These are phyloP conservation scores for Jaminaea rosea DNA, from an alignment of 1,284 basidiomycete species.

Conservation along the genomic window DNA sequence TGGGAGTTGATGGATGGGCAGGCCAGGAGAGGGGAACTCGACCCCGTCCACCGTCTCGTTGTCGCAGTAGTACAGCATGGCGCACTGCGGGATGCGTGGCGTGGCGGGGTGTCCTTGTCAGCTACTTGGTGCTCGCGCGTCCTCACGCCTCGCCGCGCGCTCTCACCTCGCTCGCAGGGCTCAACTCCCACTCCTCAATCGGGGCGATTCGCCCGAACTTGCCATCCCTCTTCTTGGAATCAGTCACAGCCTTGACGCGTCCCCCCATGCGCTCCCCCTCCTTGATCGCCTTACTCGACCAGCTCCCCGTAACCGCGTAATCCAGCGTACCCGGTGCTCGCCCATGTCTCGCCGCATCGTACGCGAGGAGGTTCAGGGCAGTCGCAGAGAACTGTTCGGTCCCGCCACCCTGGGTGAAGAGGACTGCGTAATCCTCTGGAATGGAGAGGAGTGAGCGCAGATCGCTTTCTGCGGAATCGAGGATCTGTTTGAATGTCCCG, in stretches of 20 bases:
- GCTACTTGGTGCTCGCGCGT: no score
- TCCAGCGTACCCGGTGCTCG: slow-evolving; percentile 38
- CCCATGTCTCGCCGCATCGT: slow-evolving; percentile 30
- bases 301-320: slow-evolving; percentile 41
- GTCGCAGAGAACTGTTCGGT: slow-evolving; percentile 45
- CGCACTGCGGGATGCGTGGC: slow-evolving; percentile 57
- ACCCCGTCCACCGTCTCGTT: slow-evolving; percentile 98
- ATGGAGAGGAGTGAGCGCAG: slow-evolving; percentile 33
- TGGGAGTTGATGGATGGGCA: slow-evolving; percentile 73
- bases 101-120: no score
- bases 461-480: slow-evolving; percentile 39
- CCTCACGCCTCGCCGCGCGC: no score
- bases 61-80: slow-evolving; percentile 95
- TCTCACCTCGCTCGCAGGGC: no score
- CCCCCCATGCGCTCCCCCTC: slow-evolving; percentile 35
- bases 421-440: slow-evolving; percentile 35
- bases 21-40: slow-evolving; percentile 71
- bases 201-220: slow-evolving; percentile 71
- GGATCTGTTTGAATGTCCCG: slow-evolving; percentile 34
- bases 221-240: slow-evolving; percentile 26
- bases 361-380: slow-evolving; percentile 40
- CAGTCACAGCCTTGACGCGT: slow-evolving; percentile 28
- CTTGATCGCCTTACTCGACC: slow-evolving; percentile 41
- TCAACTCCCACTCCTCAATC: slow-evolving; percentile 67
- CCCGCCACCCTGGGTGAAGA: slow-evolving; percentile 44